Conservation (phyloP, 805 yeast genomes). For the Ogataea methylovora region DNA sequence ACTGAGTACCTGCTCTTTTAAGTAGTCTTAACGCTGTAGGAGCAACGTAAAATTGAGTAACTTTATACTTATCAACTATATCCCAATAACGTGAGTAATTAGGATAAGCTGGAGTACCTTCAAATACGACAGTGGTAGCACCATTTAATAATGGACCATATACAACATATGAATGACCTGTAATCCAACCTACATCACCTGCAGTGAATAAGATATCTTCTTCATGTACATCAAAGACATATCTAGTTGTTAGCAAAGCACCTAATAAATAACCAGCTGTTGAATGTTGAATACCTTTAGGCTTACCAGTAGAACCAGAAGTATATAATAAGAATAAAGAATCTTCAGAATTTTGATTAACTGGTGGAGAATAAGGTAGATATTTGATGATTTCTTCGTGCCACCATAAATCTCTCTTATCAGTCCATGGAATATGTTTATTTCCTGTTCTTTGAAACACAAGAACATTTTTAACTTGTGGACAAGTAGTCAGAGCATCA, state of each 20-base stretch:
- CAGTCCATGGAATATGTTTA: conserved; percentile 38
- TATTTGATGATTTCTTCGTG: conserved; percentile 60
- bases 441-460: conserved; percentile 72
- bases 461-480: conserved; percentile 59
- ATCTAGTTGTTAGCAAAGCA: conserved; percentile 66
- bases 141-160: conserved; percentile 77
- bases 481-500: conserved; percentile 64
- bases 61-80: conserved; percentile 62
- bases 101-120: conserved; percentile 86
- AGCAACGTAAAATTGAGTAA: conserved; percentile 76
- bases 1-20: conserved; percentile 65
- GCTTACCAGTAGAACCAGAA: conserved; percentile 84
- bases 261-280: conserved; percentile 77
- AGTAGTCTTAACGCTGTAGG: conserved; percentile 76
- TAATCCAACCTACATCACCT: conserved; percentile 89
- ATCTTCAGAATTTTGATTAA: conserved; percentile 72
- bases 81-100: conserved; percentile 75
- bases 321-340: conserved; percentile 76
- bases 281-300: conserved; percentile 79
- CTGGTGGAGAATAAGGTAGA: conserved; percentile 66
- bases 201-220: conserved; percentile 77
- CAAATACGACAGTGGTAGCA: conserved; percentile 73
- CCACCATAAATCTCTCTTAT: conserved; percentile 71
- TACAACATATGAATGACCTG: conserved; percentile 79
- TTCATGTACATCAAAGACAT: conserved; percentile 67